These are phyloP conservation scores for Astragalus membranaceus DNA, from an alignment of 306 rosid genomes.

Conservation along the genomic window DNA sequence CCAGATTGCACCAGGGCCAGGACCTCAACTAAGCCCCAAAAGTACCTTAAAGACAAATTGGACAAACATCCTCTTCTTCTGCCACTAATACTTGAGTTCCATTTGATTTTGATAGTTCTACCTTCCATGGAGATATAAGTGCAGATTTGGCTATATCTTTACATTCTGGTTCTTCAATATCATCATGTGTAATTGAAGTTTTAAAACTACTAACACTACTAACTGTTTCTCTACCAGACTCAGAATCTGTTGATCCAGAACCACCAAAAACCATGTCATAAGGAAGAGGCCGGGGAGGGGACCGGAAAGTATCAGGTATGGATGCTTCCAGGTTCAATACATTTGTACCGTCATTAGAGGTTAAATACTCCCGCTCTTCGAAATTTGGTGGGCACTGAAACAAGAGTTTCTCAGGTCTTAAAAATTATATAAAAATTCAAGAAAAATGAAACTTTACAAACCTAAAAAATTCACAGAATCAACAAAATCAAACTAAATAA, in stretches of 20 bases:
- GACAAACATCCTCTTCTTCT: constrained; percentile 81
- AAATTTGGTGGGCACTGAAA: constrained; percentile 58
- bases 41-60: constrained; percentile 78
- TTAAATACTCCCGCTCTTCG: constrained; percentile 52
- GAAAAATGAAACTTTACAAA: constrained; percentile 3
- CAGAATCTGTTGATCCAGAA: constrained; percentile 43
- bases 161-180: too few relatives aligned
- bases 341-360: constrained; percentile 33
- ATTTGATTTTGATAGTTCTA: constrained; percentile 35
- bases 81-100: constrained; percentile 20
- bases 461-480: neutral
- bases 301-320: constrained; percentile 59
- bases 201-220: constrained; percentile 51
- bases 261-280: constrained; percentile 58
- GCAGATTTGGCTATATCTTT: constrained; percentile 38
- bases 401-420: constrained; percentile 1
- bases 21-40: too few relatives aligned
- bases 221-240: constrained; percentile 45
- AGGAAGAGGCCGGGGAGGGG: constrained; percentile 81
- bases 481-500: neutral
- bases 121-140: constrained; percentile 36
- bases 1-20: too few relatives aligned
- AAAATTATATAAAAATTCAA: neutral
- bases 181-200: constrained; percentile 46
- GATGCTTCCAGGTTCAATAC: constrained; percentile 46